These are phyloP conservation scores for Fusarium sp. DNA, from an alignment of 2,329 filamentous ascomycete species.

Conservation along the genomic window DNA sequence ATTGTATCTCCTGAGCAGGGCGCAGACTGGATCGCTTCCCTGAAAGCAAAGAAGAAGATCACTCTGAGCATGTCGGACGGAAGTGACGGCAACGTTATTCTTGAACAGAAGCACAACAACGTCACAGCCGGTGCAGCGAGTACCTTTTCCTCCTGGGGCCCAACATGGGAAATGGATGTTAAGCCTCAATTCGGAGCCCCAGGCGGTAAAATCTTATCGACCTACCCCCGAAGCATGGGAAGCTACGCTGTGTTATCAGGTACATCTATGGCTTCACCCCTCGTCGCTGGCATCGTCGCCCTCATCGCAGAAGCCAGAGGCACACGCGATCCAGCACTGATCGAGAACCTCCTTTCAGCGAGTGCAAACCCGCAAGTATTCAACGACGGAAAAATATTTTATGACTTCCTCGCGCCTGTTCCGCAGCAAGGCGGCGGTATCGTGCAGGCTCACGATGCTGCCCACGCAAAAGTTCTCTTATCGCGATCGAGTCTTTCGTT, in stretches of 20 bases:
- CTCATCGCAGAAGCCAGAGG: conserved; percentile 61
- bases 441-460: conserved; percentile 66
- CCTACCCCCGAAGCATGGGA: conserved; percentile 57
- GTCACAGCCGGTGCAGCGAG: conserved; percentile 60
- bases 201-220: conserved; percentile 66
- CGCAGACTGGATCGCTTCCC: conserved; percentile 52
- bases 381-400: conserved; percentile 52
- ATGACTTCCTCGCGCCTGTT: conserved; percentile 59
- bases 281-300: conserved; percentile 62
- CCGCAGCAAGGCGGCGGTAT: conserved; percentile 68
- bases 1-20: conserved; percentile 55
- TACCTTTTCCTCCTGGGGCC: conserved; percentile 66
- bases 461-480: conserved; percentile 61
- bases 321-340: conserved; percentile 57
- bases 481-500: conserved; percentile 66
- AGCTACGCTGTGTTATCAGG: conserved; percentile 62
- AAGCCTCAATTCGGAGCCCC: conserved; percentile 65
- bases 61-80: conserved; percentile 55
- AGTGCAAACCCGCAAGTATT: conserved; percentile 59
- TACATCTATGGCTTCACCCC: conserved; percentile 68
- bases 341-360: conserved; percentile 59
- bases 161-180: conserved; percentile 64
- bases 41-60: conserved; percentile 55
- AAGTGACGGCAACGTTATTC: conserved; percentile 44
- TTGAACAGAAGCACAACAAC: conserved; percentile 51